phyloP scores from a whole-genome alignment of 768 basidiomycete genomes.

The Mycena latifolia region DNA sequence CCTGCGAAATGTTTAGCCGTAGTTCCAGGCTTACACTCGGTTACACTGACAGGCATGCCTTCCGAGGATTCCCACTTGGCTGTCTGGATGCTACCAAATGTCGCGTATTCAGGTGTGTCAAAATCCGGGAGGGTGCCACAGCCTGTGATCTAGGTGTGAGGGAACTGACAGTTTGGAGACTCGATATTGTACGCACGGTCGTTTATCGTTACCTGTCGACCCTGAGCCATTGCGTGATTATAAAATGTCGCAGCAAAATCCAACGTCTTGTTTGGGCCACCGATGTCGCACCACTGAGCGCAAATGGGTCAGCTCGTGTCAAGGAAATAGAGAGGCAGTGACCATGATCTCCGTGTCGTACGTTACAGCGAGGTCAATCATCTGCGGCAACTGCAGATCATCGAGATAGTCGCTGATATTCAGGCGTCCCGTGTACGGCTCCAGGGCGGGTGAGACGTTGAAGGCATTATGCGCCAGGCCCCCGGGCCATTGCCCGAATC shows the following conservation, averaged over 20 bases:
- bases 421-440: conserved; percentile 66
- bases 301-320: no score
- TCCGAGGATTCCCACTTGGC: conserved; percentile 70
- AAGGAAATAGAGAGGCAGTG: neutral
- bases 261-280: conserved; percentile 59
- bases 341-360: conserved; percentile 71
- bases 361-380: conserved; percentile 59
- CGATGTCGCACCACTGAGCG: conserved; percentile 69
- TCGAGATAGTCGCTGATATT: conserved; percentile 64
- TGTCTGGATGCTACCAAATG: conserved; percentile 60
- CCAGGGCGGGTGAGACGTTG: conserved; percentile 55
- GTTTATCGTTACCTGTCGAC: conserved; percentile 61
- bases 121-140: conserved; percentile 66
- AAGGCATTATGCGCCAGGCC: conserved; percentile 65
- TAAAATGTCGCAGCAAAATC: conserved; percentile 61
- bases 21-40: no score
- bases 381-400: conserved; percentile 65
- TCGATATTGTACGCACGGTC: conserved; percentile 46
- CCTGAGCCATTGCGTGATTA: conserved; percentile 52
- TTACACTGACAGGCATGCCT: conserved; percentile 50
- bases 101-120: conserved; percentile 67
- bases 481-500: conserved; percentile 65
- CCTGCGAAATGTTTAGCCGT: no score
- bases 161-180: neutral
- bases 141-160: conserved; percentile 43